These are phyloP conservation scores for Harringtonia lauricola DNA, from an alignment of 2,329 filamentous ascomycete species.

Conservation along the genomic window DNA sequence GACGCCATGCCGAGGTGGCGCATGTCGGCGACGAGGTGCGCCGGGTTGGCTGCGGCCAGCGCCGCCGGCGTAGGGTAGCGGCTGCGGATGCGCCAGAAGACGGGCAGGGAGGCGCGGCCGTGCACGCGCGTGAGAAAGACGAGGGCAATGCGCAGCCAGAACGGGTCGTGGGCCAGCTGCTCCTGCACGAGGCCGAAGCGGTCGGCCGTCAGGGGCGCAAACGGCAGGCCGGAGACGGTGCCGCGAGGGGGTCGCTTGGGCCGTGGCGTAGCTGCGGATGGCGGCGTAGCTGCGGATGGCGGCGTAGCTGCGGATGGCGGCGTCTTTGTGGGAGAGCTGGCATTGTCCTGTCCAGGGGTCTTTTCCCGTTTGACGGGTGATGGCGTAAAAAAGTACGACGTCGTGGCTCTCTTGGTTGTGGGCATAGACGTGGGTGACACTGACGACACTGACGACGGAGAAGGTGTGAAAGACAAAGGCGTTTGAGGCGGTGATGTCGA, in stretches of 20 bases:
- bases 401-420: not conserved
- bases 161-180: constrained; percentile 61
- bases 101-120: constrained; percentile 63
- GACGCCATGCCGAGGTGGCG: constrained; percentile 60
- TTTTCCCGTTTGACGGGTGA: not conserved
- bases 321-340: not conserved
- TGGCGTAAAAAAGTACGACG: not conserved
- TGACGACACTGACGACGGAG: not conserved
- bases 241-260: constrained; percentile 23
- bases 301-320: constrained; percentile 11
- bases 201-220: constrained; percentile 52
- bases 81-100: constrained; percentile 57
- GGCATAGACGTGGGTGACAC: not conserved
- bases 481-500: too few species aligned
- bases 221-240: constrained; percentile 45
- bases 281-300: constrained; percentile 13
- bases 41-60: constrained; percentile 45
- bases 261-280: constrained; percentile 12
- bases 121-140: constrained; percentile 78
- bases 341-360: not conserved
- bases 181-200: constrained; percentile 79
- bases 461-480: not conserved
- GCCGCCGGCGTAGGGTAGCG: constrained; percentile 55
- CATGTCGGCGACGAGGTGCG: constrained; percentile 51
- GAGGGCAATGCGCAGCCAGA: constrained; percentile 69